phyloP scores from a whole-genome alignment of 1,284 basidiomycete species.

The Blastosporella zonata region DNA sequence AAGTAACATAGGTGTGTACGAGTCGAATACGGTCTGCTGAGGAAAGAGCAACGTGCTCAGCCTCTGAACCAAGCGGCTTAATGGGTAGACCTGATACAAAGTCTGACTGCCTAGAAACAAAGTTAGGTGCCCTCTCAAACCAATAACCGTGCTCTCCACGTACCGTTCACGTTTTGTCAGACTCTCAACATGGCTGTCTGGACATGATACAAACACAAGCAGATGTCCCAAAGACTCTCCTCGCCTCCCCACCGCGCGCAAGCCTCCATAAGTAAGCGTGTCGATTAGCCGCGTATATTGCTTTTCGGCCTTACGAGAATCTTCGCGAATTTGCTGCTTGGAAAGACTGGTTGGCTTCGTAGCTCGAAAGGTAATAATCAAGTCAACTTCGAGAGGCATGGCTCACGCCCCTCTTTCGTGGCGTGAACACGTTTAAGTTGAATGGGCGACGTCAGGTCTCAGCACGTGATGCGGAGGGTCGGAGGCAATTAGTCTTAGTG shows the following conservation, averaged over 20 bases:
- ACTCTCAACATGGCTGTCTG: slow-evolving; percentile 55
- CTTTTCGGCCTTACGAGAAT: slow-evolving; percentile 58
- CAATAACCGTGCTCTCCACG: slow-evolving; percentile 26
- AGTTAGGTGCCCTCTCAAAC: not conserved
- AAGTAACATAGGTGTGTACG: slow-evolving; percentile 73
- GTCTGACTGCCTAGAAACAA: slow-evolving; percentile 31
- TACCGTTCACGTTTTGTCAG: slow-evolving; percentile 78
- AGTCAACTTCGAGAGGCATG: slow-evolving; percentile 54
- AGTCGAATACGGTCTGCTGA: slow-evolving; percentile 80
- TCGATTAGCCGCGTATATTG: slow-evolving; percentile 69
- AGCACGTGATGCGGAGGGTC: slow-evolving; percentile 5
- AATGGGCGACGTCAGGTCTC: not conserved
- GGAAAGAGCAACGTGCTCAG: slow-evolving; percentile 46
- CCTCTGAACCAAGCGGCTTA: slow-evolving; percentile 40
- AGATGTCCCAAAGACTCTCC: slow-evolving; percentile 77
- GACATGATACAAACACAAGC: slow-evolving; percentile 78
- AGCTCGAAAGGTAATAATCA: slow-evolving; percentile 68
- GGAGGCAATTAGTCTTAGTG: too few relatives aligned
- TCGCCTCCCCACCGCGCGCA: slow-evolving; percentile 69
- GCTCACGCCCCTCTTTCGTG: not conserved
- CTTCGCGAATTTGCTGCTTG: slow-evolving; percentile 59
- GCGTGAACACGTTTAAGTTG: not conserved
- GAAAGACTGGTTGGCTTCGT: slow-evolving; percentile 45
- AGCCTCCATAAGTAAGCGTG: slow-evolving; percentile 55
- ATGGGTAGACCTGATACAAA: slow-evolving; percentile 62